Conservation (phyloP, 2,329 filamentous ascomycete genomes). For the Colletotrichum graminicola region DNA sequence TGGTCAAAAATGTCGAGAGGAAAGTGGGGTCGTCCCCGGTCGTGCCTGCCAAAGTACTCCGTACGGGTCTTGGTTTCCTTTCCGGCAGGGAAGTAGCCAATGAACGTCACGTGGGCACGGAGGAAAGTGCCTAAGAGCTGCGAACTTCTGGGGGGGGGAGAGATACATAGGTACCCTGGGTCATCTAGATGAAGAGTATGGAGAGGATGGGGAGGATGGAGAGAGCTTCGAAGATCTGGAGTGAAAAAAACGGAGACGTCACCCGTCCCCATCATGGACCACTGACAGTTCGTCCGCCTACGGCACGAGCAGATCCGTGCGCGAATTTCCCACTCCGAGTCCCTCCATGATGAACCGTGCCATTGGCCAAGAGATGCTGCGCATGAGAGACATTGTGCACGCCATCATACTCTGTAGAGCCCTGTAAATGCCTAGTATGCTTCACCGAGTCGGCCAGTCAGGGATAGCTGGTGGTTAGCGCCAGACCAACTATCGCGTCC, state of each 20-base stretch:
- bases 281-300: not conserved
- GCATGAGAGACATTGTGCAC: not conserved
- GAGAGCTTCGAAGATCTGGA: not conserved
- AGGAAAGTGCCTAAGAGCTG: not conserved
- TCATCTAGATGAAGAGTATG: not conserved
- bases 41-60: constrained; percentile 4
- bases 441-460: not conserved
- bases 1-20: constrained; percentile 30
- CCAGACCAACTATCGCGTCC: not conserved
- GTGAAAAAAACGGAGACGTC: not conserved
- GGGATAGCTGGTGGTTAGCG: too few species aligned
- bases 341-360: not conserved
- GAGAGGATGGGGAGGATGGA: not conserved
- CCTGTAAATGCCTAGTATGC: not conserved
- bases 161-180: not conserved
- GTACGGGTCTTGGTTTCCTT: constrained; percentile 5
- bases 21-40: constrained; percentile 13
- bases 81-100: constrained; percentile 5
- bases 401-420: not conserved
- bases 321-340: constrained; percentile 10
- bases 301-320: constrained; percentile 10
- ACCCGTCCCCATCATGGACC: not conserved
- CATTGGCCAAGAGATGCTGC: constrained; percentile 20
- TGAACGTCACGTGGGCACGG: constrained; percentile 14
- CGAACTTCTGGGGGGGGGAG: not conserved